Percentiles rank a stretch among this genome's conserved stretches.
Conservation (phyloP, 352 stramenopile species). For the Phytophthora idaei region DNA sequence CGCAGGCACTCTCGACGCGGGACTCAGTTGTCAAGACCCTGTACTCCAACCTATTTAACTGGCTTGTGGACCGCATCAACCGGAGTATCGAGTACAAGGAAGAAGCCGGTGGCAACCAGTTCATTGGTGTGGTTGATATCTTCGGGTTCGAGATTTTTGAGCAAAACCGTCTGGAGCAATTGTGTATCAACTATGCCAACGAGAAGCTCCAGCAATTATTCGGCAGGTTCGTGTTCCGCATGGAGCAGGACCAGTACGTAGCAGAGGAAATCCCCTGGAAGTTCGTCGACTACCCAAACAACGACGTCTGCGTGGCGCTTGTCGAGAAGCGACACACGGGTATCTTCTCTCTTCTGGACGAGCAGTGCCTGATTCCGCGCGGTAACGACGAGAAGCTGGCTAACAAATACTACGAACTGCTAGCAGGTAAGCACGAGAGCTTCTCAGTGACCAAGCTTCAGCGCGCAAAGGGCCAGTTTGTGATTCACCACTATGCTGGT, state of each 20-base stretch:
- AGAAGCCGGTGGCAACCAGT: slow-evolving; percentile 58
- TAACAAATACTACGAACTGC: slow-evolving; percentile 81
- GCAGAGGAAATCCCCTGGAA: slow-evolving; percentile 89
- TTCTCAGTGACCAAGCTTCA: slow-evolving; percentile 80
- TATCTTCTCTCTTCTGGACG: slow-evolving; percentile 84
- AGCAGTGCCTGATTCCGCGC: slow-evolving; percentile 85
- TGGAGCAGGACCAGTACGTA: slow-evolving; percentile 87
- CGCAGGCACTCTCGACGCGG: slow-evolving; percentile 75
- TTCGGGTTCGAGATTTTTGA: slow-evolving; percentile 93
- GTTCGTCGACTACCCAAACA: slow-evolving; percentile 90
- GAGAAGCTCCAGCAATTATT: slow-evolving; percentile 90
- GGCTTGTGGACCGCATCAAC: slow-evolving; percentile 95
- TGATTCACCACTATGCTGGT: slow-evolving; percentile 88
- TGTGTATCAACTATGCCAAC: slow-evolving; percentile 91
- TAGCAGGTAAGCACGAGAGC: slow-evolving; percentile 58
- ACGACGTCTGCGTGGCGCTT: slow-evolving; percentile 79
- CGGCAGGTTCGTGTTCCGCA: slow-evolving; percentile 80
- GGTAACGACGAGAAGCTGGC: slow-evolving; percentile 85
- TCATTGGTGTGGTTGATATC: slow-evolving; percentile 92
- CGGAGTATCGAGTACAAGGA: slow-evolving; percentile 88
- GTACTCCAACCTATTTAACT: slow-evolving; percentile 93
- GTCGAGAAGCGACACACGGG: slow-evolving; percentile 79
- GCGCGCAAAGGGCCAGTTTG: slow-evolving; percentile 82
- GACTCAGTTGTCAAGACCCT: slow-evolving; percentile 89
- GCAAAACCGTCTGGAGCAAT: slow-evolving; percentile 91